Percentiles rank a stretch among this genome's conserved stretches.
These are phyloP conservation scores for Geranium brycei DNA, from an alignment of 345 rosid species.

Conservation along the genomic window DNA sequence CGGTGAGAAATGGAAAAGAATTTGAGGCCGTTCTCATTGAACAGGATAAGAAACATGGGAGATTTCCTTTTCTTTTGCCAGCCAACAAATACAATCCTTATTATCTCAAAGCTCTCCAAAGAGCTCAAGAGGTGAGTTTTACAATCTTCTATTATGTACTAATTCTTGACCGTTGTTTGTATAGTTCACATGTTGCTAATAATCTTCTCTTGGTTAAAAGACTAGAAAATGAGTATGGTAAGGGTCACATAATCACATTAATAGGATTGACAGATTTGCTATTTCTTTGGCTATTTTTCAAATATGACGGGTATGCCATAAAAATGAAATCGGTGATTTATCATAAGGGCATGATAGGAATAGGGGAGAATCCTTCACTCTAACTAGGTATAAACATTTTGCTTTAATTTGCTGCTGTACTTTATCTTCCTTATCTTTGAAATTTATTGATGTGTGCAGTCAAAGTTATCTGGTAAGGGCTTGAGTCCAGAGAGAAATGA, in stretches of 20 bases:
- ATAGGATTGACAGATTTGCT: too few species aligned
- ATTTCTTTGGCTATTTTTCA: too few species aligned
- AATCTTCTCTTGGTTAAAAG: too few species aligned
- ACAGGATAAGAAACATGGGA: slow-evolving; percentile 69
- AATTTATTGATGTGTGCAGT: slow-evolving; percentile 27
- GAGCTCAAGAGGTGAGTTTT: slow-evolving; percentile 54
- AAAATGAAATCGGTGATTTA: too few species aligned
- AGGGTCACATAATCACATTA: too few species aligned
- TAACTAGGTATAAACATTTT: too few species aligned
- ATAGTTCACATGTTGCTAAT: background rate
- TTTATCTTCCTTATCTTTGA: slow-evolving; percentile 5
- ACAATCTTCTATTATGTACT: slow-evolving; percentile 5
- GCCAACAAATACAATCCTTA: slow-evolving; percentile 53
- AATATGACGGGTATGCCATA: too few species aligned
- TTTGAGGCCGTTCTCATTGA: slow-evolving; percentile 74
- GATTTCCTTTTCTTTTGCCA: slow-evolving; percentile 76
- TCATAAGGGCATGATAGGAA: too few species aligned
- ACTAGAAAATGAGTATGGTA: too few species aligned
- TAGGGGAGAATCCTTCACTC: too few species aligned
- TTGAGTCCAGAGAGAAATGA: slow-evolving; percentile 32
- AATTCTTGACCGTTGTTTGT: background rate
- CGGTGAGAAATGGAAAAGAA: slow-evolving; percentile 65
- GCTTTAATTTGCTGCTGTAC: background rate
- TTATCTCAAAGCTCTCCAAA: slow-evolving; percentile 50
- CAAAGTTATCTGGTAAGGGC: slow-evolving; percentile 30